Percentiles rank a stretch among this genome's conserved stretches.
Conservation (phyloP, 768 basidiomycete genomes). For the Tremella yokohamensis region DNA sequence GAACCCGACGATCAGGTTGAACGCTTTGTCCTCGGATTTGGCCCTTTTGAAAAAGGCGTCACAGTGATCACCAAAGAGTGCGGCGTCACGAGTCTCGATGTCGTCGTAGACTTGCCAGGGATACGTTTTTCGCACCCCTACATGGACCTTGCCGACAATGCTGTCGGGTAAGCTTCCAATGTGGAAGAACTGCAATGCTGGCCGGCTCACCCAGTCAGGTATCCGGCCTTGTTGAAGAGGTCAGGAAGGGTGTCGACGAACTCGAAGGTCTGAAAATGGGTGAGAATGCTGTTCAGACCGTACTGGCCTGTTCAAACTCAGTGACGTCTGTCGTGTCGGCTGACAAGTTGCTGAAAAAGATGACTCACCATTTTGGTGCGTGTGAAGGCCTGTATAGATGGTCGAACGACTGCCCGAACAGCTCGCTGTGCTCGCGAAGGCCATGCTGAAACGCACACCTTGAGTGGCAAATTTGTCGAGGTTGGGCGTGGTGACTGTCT, state of each 20-base stretch:
- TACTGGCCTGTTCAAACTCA: conserved; percentile 11
- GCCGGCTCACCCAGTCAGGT: conserved; percentile 9
- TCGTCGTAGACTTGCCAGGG: conserved; percentile 21
- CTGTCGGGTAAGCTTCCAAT: not conserved
- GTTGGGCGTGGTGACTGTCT: conserved; percentile 12
- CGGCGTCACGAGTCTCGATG: conserved; percentile 19
- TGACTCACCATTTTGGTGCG: conserved; percentile 23
- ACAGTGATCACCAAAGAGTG: conserved; percentile 17
- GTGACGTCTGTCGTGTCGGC: too few relatives aligned
- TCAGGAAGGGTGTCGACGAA: conserved; percentile 19
- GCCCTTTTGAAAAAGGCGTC: conserved; percentile 20
- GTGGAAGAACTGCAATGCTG: too few relatives aligned
- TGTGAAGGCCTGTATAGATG: conserved; percentile 32
- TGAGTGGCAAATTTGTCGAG: conserved; percentile 22
- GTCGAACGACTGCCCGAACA: conserved; percentile 25
- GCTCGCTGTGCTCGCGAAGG: conserved; percentile 24
- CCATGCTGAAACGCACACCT: conserved; percentile 18
- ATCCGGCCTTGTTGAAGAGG: conserved; percentile 21
- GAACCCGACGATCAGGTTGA: conserved; percentile 23
- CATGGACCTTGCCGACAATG: conserved; percentile 28
- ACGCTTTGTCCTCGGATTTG: conserved; percentile 17
- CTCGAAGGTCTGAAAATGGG: conserved; percentile 27
- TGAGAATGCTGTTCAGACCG: conserved; percentile 13
- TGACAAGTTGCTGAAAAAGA: too few relatives aligned
- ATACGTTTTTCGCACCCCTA: conserved; percentile 15